Evolutionary conservation across 176 grass and related monocot species (phyloP).

Genomic region (Rhynchospora pubera): DNA sequence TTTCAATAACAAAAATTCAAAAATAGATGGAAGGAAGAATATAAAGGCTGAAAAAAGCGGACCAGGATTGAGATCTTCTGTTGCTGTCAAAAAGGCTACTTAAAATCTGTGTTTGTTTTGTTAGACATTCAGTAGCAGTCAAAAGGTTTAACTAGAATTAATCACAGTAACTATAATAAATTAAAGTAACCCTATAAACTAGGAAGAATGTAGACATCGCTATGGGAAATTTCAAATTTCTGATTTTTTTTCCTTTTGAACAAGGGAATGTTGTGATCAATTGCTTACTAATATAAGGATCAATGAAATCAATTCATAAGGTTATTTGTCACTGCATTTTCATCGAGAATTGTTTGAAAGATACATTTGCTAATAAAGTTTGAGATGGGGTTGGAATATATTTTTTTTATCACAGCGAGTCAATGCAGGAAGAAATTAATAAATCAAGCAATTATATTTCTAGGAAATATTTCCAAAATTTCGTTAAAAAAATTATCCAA

Average conservation of each 20-base stretch:
- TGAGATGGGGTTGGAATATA: background rate
- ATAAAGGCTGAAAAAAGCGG: background rate
- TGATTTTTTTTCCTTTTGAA: too few relatives aligned
- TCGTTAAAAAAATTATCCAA: too few relatives aligned
- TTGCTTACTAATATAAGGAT: background rate
- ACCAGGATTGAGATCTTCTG: background rate
- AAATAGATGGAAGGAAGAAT: too few relatives aligned
- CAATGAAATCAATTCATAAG: background rate
- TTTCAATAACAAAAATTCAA: too few relatives aligned
- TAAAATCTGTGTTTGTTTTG: background rate
- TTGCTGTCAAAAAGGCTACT: background rate
- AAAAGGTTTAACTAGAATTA: background rate
- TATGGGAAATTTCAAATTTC: too few relatives aligned
- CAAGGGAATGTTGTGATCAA: background rate
- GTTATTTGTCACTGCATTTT: background rate
- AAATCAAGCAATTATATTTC: background rate
- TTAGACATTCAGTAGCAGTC: background rate
- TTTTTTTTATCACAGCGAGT: background rate
- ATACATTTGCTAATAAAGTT: background rate
- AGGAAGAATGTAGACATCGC: background rate
- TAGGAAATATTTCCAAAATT: too few relatives aligned
- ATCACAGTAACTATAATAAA: background rate
- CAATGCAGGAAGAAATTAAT: background rate
- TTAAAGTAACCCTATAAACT: background rate
- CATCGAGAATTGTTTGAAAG: background rate